Conservation (phyloP, 805 yeast species). For the Pichia kluyveri region DNA sequence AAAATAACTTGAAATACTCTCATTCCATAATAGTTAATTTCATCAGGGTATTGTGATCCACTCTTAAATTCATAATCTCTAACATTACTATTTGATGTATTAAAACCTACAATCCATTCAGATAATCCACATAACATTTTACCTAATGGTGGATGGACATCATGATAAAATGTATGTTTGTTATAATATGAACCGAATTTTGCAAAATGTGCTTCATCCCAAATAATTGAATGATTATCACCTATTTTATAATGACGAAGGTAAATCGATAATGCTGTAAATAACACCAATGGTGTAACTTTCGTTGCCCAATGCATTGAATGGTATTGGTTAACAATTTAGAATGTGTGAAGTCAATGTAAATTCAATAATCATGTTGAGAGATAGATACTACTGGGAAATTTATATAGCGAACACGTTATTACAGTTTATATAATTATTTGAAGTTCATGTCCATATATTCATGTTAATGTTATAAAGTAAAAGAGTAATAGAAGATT, state of each 20-base stretch:
- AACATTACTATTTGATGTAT: slow-evolving; percentile 32
- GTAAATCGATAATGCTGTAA: slow-evolving; percentile 39
- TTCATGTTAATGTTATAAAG: no score
- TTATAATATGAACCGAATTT: slow-evolving; percentile 91
- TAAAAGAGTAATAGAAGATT: neutral
- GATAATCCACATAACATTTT: slow-evolving; percentile 85
- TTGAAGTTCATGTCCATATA: no score
- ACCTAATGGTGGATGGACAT: slow-evolving; percentile 96
- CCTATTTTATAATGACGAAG: slow-evolving; percentile 56
- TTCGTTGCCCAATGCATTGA: neutral
- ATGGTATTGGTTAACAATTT: neutral
- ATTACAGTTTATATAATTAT: no score
- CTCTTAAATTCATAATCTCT: slow-evolving; percentile 59
- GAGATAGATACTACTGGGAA: no score
- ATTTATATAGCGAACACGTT: no score
- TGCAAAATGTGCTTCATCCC: slow-evolving; percentile 94
- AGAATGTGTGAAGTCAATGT: no score
- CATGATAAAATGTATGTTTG: slow-evolving; percentile 84
- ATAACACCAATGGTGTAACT: slow-evolving; percentile 32
- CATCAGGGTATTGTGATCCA: slow-evolving; percentile 56
- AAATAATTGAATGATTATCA: slow-evolving; percentile 51
- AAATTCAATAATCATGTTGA: no score
- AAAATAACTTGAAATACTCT: slow-evolving; percentile 64
- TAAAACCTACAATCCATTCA: slow-evolving; percentile 41
- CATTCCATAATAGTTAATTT: slow-evolving; percentile 54